Conservation (phyloP, 257 asterid genomes). For the Catharanthus roseus region DNA sequence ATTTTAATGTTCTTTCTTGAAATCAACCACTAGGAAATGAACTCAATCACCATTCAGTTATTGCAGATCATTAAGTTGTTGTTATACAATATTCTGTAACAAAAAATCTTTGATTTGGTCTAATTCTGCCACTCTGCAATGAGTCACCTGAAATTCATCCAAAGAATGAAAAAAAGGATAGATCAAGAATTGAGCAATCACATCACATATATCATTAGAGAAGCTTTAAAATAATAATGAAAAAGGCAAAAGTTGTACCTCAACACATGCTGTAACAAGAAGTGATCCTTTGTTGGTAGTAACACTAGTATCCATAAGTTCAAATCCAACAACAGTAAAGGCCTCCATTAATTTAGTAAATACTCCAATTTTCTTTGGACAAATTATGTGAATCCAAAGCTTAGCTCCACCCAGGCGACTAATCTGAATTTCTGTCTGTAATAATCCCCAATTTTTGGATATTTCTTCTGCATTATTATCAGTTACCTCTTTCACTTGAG, state of each 20-base stretch:
- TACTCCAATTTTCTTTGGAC: constrained; percentile 47
- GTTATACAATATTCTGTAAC: constrained; percentile 41
- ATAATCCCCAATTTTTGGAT: constrained; percentile 36
- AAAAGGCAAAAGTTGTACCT: constrained; percentile 43
- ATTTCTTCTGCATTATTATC: constrained; percentile 33
- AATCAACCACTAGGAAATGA: background rate
- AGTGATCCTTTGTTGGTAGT: constrained; percentile 58
- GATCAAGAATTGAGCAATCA: background rate
- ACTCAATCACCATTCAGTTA: background rate
- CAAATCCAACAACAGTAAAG: constrained; percentile 49
- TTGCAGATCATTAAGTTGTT: no score
- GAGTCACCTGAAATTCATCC: constrained; percentile 34
- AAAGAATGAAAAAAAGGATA: no score
- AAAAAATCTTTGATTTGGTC: constrained; percentile 39
- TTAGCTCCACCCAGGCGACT: constrained; percentile 42
- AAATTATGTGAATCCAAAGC: constrained; percentile 63
- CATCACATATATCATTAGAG: no score
- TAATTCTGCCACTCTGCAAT: constrained; percentile 38
- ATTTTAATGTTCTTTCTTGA: background rate
- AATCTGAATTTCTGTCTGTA: constrained; percentile 55
- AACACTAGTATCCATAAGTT: constrained; percentile 48
- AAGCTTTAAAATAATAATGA: no score
- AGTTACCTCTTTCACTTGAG: background rate
- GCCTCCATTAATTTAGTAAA: constrained; percentile 64
- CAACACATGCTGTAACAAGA: constrained; percentile 51